Evolutionary conservation across 1,284 basidiomycete species (phyloP).

Genomic region (Flammula alnicola): DNA sequence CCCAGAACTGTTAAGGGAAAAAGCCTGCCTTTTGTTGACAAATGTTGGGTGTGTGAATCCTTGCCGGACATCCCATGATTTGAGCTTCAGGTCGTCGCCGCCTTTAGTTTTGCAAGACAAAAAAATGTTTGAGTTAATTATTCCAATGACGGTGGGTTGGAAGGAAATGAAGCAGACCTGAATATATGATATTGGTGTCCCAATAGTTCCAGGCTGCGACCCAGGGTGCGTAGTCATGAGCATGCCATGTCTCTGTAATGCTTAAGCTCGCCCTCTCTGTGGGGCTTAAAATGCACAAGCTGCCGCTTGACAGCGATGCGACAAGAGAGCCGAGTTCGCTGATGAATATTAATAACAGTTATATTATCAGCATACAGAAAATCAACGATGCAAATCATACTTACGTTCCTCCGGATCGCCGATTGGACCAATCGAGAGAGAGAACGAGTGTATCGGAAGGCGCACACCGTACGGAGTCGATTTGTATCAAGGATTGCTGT

Average conservation of each 20-base stretch:
- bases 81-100: slow-evolving; percentile 91
- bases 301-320: slow-evolving; percentile 82
- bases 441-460: slow-evolving; percentile 71
- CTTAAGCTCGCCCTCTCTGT: slow-evolving; percentile 45
- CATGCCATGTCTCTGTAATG: slow-evolving; percentile 72
- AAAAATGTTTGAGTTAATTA: neutral
- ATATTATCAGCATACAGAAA: neutral
- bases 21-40: slow-evolving; percentile 71
- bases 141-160: neutral
- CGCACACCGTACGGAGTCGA: slow-evolving; percentile 61
- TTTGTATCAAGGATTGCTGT: slow-evolving; percentile 49
- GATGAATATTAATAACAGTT: slow-evolving; percentile 13
- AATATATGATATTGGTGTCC: slow-evolving; percentile 80
- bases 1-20: slow-evolving; percentile 1
- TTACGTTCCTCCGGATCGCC: slow-evolving; percentile 42
- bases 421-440: slow-evolving; percentile 88
- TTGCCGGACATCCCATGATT: slow-evolving; percentile 90
- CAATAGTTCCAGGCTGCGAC: slow-evolving; percentile 90
- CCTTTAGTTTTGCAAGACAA: no score
- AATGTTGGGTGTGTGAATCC: slow-evolving; percentile 66
- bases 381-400: no score
- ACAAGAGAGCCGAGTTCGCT: slow-evolving; percentile 65
- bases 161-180: slow-evolving; percentile 53
- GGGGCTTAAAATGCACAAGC: slow-evolving; percentile 63
- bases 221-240: slow-evolving; percentile 97